phyloP scores from a whole-genome alignment of 768 basidiomycete species.

The Lyophyllum semitale region DNA sequence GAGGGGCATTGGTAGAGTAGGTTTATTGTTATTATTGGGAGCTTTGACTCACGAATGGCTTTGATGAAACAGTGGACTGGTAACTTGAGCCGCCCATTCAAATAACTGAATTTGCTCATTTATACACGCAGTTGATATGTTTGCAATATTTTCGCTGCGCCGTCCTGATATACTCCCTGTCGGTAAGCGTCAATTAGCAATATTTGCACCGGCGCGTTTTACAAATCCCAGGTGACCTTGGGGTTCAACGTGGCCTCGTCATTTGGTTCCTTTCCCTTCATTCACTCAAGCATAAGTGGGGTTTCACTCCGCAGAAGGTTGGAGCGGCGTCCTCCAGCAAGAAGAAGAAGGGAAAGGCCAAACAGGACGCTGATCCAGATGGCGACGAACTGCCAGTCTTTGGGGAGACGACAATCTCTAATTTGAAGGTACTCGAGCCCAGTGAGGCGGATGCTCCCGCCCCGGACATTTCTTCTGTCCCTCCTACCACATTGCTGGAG shows the following conservation, averaged over 20 bases:
- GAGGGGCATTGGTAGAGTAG: conserved; percentile 74
- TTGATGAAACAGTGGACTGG: conserved; percentile 60
- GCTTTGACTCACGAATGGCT: conserved; percentile 2
- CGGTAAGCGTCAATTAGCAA: conserved; percentile 22
- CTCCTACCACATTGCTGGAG: conserved; percentile 29
- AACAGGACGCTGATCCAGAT: conserved; percentile 16
- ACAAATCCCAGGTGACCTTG: conserved; percentile 65
- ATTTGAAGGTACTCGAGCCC: not conserved
- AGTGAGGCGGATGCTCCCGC: not conserved
- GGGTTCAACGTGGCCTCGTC: conserved; percentile 74
- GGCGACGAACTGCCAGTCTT: conserved; percentile 35
- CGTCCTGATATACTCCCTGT: conserved; percentile 76
- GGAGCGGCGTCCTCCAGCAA: conserved; percentile 13
- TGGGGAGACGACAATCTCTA: conserved; percentile 5
- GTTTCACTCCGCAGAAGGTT: conserved; percentile 54
- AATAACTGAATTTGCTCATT: not conserved
- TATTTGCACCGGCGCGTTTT: not conserved
- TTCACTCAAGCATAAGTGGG: conserved; percentile 48
- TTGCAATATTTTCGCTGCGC: conserved; percentile 84
- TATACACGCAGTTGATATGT: conserved; percentile 76
- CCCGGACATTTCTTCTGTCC: conserved; percentile 34
- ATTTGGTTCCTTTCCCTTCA: conserved; percentile 71
- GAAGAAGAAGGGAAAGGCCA: conserved; percentile 4
- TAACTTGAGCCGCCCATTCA: conserved; percentile 23
- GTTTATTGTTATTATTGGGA: conserved; percentile 18